Percentiles rank a stretch among this genome's conserved stretches.
Evolutionary conservation across 306 rosid species (phyloP).

Genomic region (Arachis hypogaea): DNA sequence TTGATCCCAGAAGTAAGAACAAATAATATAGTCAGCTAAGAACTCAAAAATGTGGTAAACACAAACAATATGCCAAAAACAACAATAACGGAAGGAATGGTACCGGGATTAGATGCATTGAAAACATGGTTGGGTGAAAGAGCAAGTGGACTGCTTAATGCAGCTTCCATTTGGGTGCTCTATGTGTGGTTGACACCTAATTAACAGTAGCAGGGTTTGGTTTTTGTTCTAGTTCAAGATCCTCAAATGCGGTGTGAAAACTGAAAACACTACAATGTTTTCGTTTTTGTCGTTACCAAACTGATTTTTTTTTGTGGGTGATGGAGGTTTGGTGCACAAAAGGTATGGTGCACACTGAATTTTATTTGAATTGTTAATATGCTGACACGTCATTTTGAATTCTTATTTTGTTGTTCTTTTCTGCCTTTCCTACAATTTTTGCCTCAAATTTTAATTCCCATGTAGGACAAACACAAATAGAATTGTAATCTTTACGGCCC

Average conservation of each 20-base stretch:
- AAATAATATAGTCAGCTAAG: neutral
- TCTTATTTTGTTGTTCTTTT: neutral
- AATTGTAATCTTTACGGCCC: too few species aligned
- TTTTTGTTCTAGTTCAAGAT: neutral
- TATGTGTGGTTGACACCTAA: slow-evolving; percentile 30
- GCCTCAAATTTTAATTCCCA: too few species aligned
- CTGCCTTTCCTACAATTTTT: neutral
- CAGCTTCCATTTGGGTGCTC: slow-evolving; percentile 63
- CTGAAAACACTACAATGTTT: neutral
- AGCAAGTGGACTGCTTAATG: slow-evolving; percentile 62
- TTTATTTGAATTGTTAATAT: slow-evolving; percentile 37
- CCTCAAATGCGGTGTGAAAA: slow-evolving; percentile 2
- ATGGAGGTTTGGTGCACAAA: slow-evolving; percentile 28
- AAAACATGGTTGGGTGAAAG: slow-evolving; percentile 67
- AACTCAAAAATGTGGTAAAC: neutral
- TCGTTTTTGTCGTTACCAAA: slow-evolving; percentile 25
- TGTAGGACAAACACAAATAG: too few species aligned
- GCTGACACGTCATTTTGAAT: slow-evolving; percentile 45
- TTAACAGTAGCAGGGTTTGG: neutral
- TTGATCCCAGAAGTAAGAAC: neutral
- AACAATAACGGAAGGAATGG: neutral
- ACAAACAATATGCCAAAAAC: neutral
- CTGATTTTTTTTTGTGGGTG: slow-evolving; percentile 38
- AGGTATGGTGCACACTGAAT: slow-evolving; percentile 35
- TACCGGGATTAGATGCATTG: slow-evolving; percentile 56